These are phyloP conservation scores for Ceratobasidium sp. DNA, from an alignment of 1,284 basidiomycete genomes.

Conservation along the genomic window DNA sequence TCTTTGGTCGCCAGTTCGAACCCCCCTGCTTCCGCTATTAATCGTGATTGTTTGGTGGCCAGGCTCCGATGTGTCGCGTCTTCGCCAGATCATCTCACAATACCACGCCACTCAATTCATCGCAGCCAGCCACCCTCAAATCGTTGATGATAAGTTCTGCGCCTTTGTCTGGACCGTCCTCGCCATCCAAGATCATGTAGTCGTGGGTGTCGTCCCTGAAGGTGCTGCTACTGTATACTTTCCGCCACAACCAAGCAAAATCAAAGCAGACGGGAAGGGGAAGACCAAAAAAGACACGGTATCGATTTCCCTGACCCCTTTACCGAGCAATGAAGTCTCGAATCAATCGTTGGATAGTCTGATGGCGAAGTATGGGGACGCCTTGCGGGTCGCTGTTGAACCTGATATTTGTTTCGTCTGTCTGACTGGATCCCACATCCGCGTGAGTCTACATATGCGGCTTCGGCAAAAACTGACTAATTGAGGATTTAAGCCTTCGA, in stretches of 20 bases:
- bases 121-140: conserved; percentile 55
- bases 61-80: conserved; percentile 75
- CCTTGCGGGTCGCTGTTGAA: conserved; percentile 75
- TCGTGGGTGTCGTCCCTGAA: conserved; percentile 68
- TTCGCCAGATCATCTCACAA: conserved; percentile 69
- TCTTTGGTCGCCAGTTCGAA: conserved; percentile 44
- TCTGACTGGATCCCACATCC: conserved; percentile 82
- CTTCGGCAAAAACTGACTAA: conserved; percentile 35
- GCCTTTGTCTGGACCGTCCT: conserved; percentile 83
- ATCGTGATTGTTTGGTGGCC: conserved; percentile 35
- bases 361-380: conserved; percentile 61
- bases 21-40: conserved; percentile 42
- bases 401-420: conserved; percentile 75
- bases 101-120: conserved; percentile 60
- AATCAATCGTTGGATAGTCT: conserved; percentile 60
- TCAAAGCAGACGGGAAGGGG: conserved; percentile 62
- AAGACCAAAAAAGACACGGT: conserved; percentile 51
- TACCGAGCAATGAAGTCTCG: conserved; percentile 64
- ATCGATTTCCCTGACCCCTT: conserved; percentile 51
- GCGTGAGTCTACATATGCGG: conserved; percentile 56
- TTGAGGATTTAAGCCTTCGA: conserved; percentile 62
- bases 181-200: conserved; percentile 71
- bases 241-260: conserved; percentile 67
- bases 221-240: conserved; percentile 71
- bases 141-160: conserved; percentile 75